These are phyloP conservation scores for Rhododendron vialii DNA, from an alignment of 148 eudicot species.

Conservation along the genomic window DNA sequence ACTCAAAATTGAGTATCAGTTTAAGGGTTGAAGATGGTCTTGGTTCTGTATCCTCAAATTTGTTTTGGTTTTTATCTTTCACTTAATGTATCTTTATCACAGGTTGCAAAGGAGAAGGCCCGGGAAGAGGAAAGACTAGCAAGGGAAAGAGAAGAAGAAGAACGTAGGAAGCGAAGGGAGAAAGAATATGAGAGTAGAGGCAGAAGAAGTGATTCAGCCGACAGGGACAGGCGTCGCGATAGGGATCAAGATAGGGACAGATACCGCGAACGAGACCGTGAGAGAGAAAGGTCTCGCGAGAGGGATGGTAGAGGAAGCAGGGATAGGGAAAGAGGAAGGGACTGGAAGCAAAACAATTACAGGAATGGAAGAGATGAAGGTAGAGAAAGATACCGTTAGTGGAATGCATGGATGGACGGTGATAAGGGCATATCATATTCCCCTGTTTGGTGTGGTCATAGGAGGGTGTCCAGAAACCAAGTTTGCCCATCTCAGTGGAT, in stretches of 20 bases:
- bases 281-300: slow-evolving; percentile 22
- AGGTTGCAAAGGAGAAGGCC: slow-evolving; percentile 85
- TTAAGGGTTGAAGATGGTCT: neutral
- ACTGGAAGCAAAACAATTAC: slow-evolving; percentile 8
- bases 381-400: slow-evolving; percentile 53
- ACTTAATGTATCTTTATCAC: slow-evolving; percentile 8
- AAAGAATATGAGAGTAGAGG: slow-evolving; percentile 60
- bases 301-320: slow-evolving; percentile 14
- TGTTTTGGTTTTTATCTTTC: neutral
- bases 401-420: slow-evolving; percentile 29
- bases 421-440: slow-evolving; percentile 76
- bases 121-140: slow-evolving; percentile 82
- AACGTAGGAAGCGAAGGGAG: slow-evolving; percentile 63
- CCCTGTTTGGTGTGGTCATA: slow-evolving; percentile 49
- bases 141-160: slow-evolving; percentile 83
- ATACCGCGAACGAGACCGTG: slow-evolving; percentile 36
- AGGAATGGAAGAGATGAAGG: slow-evolving; percentile 28
- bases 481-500: slow-evolving; percentile 25
- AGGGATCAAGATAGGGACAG: slow-evolving; percentile 43
- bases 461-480: slow-evolving; percentile 50
- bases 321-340: slow-evolving; percentile 11
- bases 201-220: slow-evolving; percentile 77
- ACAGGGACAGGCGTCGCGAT: slow-evolving; percentile 59
- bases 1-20: neutral
- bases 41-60: neutral